Evolutionary conservation across 768 basidiomycete genomes (phyloP), one percentile per base, ranked within the genome.

Genomic region (Gelatoporia subvermispora): DNA sequence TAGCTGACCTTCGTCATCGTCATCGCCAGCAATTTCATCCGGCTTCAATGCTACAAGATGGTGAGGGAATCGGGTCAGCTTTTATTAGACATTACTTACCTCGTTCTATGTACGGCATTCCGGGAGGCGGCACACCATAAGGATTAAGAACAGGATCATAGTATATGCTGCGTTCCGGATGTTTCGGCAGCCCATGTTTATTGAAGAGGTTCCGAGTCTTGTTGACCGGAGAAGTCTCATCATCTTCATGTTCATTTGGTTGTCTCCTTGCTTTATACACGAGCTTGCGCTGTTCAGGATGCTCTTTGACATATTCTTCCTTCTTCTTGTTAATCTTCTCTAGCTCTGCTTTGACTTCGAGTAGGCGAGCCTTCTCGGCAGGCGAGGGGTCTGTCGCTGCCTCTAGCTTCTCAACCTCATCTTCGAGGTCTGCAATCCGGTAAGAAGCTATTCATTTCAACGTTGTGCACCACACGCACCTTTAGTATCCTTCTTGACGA

Each of bases 101-200:
- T 69, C 85, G 69, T 64, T 97, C 91, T 49, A 79, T 70, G 66
- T 96, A 97, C n/a, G 90, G 92, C 93, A 96, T 91, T 7, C 95
- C 95, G 11, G 94, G 95, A 36, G 94, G 94, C 17, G 94, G 83
- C 16, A 93, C 88, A 23, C 93, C 94, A 61, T 75, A 93, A 20
- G 93, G 92, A 63, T 98, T 98, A 80, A 94, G 84, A 36, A 93
- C 78, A 23, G 88, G 79, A 59, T 98, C 88, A 69, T 93, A 97
- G 65, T 95, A 97, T 31, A 94, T 73, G 66, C 88, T 92, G 55
- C 90, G 76, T 61, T 90, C 91, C n/a, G 93, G 93, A 69, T 93
- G 89, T 46, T 85, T 75, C 53, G 92, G 86, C 35, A 91, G 76
- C 10, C 93, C 93, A 59, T 86, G 80, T 65, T 87, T 86, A 59